phyloP scores from a whole-genome alignment of 208 protist species.

The Crithidia acanthocephali region DNA sequence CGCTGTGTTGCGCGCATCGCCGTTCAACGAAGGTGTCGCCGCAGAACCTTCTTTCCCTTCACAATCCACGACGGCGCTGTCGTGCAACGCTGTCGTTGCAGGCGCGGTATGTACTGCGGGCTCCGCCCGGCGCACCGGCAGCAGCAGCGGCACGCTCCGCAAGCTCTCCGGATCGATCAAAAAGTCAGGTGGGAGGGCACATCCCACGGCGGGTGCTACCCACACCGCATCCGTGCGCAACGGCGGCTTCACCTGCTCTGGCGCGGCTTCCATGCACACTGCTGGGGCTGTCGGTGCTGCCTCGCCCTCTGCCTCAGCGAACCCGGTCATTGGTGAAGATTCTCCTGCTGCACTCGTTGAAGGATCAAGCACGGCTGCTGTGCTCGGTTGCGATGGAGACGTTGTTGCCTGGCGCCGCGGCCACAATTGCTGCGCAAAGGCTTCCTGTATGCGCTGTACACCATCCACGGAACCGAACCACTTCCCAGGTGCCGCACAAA shows the following conservation, averaged over 20 bases:
- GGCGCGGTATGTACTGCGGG: neutral
- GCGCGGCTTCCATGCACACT: too few species aligned
- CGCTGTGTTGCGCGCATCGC: too few species aligned
- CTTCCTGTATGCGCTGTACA: slow-evolving; percentile 42
- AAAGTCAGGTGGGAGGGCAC: slow-evolving; percentile 53
- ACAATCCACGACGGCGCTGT: neutral
- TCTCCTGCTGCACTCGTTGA: neutral
- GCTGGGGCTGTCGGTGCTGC: too few species aligned
- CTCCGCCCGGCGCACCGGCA: slow-evolving; percentile 17
- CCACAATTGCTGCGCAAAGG: slow-evolving; percentile 70
- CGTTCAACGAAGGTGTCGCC: neutral
- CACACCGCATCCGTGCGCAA: neutral
- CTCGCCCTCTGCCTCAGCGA: neutral
- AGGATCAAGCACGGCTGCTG: neutral
- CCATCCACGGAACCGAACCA: slow-evolving; percentile 26
- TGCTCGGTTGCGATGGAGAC: too few species aligned
- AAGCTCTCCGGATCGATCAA: slow-evolving; percentile 64
- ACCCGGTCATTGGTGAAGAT: neutral
- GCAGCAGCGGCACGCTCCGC: slow-evolving; percentile 45
- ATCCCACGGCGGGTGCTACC: slow-evolving; percentile 24
- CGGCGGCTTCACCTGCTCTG: too few species aligned
- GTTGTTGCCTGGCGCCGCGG: slow-evolving; percentile 19
- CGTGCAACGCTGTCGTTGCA: neutral
- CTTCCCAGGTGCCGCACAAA: neutral
- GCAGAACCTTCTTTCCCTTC: neutral